Conservation (phyloP, 345 rosid species). For the Salix brachista region DNA sequence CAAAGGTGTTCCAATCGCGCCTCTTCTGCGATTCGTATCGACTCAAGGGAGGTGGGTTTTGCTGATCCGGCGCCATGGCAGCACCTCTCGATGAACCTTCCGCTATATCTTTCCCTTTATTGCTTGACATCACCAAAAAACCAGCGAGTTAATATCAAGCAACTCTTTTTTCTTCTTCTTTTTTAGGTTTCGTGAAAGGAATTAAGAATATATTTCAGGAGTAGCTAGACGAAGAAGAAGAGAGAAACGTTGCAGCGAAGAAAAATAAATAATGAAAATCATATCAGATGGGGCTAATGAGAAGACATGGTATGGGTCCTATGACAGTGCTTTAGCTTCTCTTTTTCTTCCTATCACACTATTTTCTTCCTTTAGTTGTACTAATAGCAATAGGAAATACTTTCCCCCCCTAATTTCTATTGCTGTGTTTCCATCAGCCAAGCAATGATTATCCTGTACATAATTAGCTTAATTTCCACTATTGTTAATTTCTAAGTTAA, state of each 20-base stretch:
- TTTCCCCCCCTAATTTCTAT: conserved; percentile 28
- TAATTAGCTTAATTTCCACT: conserved; percentile 25
- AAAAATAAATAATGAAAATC: conserved; percentile 26
- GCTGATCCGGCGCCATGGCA: background rate
- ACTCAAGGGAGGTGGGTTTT: conserved; percentile 50
- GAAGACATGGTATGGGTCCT: conserved; percentile 63
- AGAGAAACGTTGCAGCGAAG: conserved; percentile 1
- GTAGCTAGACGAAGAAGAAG: background rate
- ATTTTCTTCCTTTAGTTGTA: conserved; percentile 56
- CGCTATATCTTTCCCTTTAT: conserved; percentile 66
- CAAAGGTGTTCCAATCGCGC: conserved; percentile 90
- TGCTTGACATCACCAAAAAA: conserved; percentile 13
- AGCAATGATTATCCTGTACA: conserved; percentile 47
- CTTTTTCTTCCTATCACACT: conserved; percentile 47
- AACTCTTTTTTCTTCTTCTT: no score
- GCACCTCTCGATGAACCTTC: conserved; percentile 40
- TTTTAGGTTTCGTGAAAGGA: background rate
- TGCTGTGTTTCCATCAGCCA: conserved; percentile 54
- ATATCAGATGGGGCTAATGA: conserved; percentile 33
- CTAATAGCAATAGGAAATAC: conserved; percentile 49
- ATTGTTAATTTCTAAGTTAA: background rate
- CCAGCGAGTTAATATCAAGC: background rate
- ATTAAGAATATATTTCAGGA: background rate
- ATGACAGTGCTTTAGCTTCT: conserved; percentile 59
- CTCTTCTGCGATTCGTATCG: conserved; percentile 81